Conservation (phyloP, 345 rosid species). For the Gossypium stocksii region DNA sequence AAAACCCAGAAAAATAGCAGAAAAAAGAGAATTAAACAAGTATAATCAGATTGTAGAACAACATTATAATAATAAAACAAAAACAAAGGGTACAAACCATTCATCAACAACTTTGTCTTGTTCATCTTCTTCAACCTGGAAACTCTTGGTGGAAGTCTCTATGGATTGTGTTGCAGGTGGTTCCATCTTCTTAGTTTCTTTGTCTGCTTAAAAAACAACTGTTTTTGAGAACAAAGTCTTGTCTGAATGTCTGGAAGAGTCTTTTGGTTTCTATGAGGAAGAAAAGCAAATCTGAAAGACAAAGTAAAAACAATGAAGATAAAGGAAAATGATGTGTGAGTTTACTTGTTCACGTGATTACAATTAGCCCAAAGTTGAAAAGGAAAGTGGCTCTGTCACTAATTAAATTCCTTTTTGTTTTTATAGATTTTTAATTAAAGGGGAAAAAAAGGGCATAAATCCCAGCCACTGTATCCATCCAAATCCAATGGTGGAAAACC, state of each 20-base stretch:
- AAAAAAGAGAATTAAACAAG: not conserved
- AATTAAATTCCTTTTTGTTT: not conserved
- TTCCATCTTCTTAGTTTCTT: constrained; percentile 19
- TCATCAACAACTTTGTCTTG: constrained; percentile 31
- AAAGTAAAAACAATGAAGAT: not conserved
- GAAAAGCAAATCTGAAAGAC: not conserved
- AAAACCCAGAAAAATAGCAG: not conserved
- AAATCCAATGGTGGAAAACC: not conserved
- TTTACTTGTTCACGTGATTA: constrained; percentile 12
- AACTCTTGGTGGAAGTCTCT: constrained; percentile 22
- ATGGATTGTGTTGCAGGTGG: constrained; percentile 39
- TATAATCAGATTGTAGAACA: not conserved
- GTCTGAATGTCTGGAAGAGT: not conserved
- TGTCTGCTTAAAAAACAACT: not conserved
- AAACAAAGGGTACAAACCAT: constrained; percentile 22
- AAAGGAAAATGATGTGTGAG: not conserved
- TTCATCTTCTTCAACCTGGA: constrained; percentile 32
- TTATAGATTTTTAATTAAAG: not conserved
- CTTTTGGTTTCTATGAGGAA: too few relatives aligned
- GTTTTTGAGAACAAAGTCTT: not conserved
- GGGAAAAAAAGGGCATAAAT: not conserved
- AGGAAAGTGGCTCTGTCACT: not conserved
- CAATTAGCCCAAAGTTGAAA: not conserved
- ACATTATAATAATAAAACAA: not conserved
- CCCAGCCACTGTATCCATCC: not conserved